These are phyloP conservation scores for Gossypium anomalum DNA, from an alignment of 345 rosid species.

Conservation along the genomic window DNA sequence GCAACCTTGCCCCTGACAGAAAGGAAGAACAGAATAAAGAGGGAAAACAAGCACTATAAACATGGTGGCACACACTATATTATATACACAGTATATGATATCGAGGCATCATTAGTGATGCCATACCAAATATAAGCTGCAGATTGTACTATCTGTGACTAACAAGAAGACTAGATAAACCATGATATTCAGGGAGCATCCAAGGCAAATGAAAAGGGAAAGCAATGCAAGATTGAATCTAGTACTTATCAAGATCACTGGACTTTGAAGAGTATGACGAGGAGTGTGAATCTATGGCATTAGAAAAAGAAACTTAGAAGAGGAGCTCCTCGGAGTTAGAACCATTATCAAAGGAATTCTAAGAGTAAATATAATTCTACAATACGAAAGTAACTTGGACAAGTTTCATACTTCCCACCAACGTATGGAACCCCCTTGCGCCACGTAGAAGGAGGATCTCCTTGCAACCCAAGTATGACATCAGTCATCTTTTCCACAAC, in stretches of 20 bases:
- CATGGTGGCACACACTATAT: background rate
- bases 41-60: background rate
- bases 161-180: background rate
- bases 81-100: background rate
- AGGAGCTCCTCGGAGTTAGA: background rate
- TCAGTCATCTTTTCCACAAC: slow-evolving; percentile 84
- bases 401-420: slow-evolving; percentile 64
- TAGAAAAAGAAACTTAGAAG: background rate
- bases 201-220: background rate
- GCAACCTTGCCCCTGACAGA: slow-evolving; percentile 75
- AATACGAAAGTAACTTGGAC: slow-evolving; percentile 11
- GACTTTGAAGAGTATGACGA: background rate
- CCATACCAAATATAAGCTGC: background rate
- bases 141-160: background rate
- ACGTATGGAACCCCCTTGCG: slow-evolving; percentile 74
- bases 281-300: background rate
- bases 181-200: background rate
- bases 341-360: background rate
- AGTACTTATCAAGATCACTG: background rate
- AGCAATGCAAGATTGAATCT: background rate
- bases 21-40: slow-evolving; percentile 7
- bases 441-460: slow-evolving; percentile 58
- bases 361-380: background rate
- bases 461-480: slow-evolving; percentile 82
- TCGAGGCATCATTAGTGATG: background rate